Base-by-base conservation (phyloP, 805 yeast species). In the Candida taoyuanica region DNA sequence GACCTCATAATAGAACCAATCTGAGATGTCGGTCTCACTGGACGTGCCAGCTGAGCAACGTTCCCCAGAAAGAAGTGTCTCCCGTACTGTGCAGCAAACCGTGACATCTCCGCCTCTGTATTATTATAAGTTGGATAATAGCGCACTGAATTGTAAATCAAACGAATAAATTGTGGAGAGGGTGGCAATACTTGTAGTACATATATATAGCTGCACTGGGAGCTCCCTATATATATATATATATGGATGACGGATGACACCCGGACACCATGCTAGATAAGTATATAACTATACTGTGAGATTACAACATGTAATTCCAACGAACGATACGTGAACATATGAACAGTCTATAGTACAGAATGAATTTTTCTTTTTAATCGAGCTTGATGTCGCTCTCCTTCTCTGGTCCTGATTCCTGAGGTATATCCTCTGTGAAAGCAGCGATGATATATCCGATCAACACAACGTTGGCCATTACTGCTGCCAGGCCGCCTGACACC, bases 401-500 rank as follows among this genome's bases (percentile, higher is more conserved):
- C 36, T 62, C 63, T n/a, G 6, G 49, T 28, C 30, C 18, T 28
- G 43, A 17, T 50, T 56, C 63, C 5, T 57, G 48, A 12, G 53
- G 54, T 30, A 59, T 59, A 36, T 81, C 82, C 55, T 85, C 94
- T 17, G 71, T 71, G 60, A 84, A 84, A 2, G 94, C 93, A 43
- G 74, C 83, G 14, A 81, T 67, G 24, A 85, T 77, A 53, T 81
- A 85, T 1, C 83, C 85, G 36, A 84, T 73, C 47, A 85, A 64
- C 16, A 85, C 93, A 6, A 79, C 62, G 53, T 85, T 85, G 19
- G 93, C 93, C 40, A 75, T 74, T 14, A 76, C 67, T 3, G 93
- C 93, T 26, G 89, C 86, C n/a, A 79, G 54, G 3, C 93, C 93
- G 29, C 94, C 94, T 35, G 86, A 78, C 11, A 81, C 63, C 12